Evolutionary conservation across 345 rosid genomes (phyloP).

Genomic region (Ceriops decandra): DNA sequence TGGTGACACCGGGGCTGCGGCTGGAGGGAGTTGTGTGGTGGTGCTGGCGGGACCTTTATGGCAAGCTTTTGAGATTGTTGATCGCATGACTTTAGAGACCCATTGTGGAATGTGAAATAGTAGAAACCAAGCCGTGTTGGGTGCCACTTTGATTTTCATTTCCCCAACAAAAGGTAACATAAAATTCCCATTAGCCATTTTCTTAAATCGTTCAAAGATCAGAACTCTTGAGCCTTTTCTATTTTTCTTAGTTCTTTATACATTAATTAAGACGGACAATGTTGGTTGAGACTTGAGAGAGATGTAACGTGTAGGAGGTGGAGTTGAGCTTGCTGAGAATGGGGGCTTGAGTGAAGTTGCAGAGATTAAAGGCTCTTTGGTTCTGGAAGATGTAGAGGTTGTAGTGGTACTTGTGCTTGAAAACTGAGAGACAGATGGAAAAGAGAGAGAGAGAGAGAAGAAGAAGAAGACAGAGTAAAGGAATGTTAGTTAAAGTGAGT

Average conservation of each 20-base stretch:
- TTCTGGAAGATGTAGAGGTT: slow-evolving; percentile 81
- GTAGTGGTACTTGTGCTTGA: slow-evolving; percentile 68
- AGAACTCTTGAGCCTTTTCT: neutral
- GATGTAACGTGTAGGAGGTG: slow-evolving; percentile 60
- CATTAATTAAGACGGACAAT: neutral
- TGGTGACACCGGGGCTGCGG: slow-evolving; percentile 36
- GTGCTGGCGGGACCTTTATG: slow-evolving; percentile 43
- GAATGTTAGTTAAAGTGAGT: neutral
- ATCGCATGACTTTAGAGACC: slow-evolving; percentile 49
- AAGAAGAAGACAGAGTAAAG: neutral
- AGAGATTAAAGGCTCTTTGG: slow-evolving; percentile 68
- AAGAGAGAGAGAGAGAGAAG: neutral
- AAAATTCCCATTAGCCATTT: no score
- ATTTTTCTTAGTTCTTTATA: neutral
- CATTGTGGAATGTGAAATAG: slow-evolving; percentile 83
- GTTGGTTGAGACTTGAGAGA: neutral
- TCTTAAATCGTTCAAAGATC: no score
- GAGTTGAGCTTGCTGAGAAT: slow-evolving; percentile 70
- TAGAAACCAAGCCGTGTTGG: slow-evolving; percentile 79
- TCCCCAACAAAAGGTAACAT: neutral
- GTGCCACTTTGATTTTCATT: slow-evolving; percentile 50
- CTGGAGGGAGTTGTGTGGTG: slow-evolving; percentile 27
- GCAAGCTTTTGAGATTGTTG: slow-evolving; percentile 50
- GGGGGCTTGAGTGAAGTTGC: slow-evolving; percentile 72
- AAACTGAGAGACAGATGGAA: slow-evolving; percentile 37